Percentiles rank a stretch among this genome's conserved stretches.
These are phyloP conservation scores for Musa itinerans DNA, from an alignment of 176 grass and related monocot species.

Conservation along the genomic window DNA sequence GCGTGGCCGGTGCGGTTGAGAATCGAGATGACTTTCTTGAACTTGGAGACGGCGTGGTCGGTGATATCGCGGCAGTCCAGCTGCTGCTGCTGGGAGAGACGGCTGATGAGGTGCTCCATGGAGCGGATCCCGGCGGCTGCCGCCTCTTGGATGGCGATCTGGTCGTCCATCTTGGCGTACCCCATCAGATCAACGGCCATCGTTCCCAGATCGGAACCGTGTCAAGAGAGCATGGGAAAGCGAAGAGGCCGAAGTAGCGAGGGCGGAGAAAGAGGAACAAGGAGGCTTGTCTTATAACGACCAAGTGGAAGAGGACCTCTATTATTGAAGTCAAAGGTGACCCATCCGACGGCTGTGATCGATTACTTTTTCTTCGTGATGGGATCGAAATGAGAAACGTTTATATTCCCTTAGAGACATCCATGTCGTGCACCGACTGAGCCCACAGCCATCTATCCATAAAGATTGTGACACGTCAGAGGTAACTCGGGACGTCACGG, in stretches of 20 bases:
- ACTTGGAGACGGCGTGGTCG: constrained; percentile 65
- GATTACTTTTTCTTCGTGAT: not conserved
- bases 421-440: too few relatives aligned
- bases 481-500: too few relatives aligned
- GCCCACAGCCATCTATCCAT: too few relatives aligned
- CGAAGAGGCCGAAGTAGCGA: too few relatives aligned
- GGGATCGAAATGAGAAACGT: not conserved
- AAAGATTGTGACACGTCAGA: too few relatives aligned
- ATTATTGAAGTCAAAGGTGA: not conserved
- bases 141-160: constrained; percentile 73
- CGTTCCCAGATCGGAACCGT: not conserved
- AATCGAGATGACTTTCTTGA: constrained; percentile 70
- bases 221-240: not conserved
- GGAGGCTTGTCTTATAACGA: too few relatives aligned
- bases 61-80: constrained; percentile 61
- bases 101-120: constrained; percentile 61
- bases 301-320: too few relatives aligned
- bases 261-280: too few relatives aligned
- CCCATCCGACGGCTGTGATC: too few relatives aligned
- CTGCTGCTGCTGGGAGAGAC: constrained; percentile 30
- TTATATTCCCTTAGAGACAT: too few relatives aligned
- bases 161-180: constrained; percentile 42
- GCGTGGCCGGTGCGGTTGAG: constrained; percentile 85
- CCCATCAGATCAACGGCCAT: constrained; percentile 45
- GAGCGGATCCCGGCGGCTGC: constrained; percentile 46